Conservation (phyloP, 176 grass and related monocot species). For the Zoysia japonica region DNA sequence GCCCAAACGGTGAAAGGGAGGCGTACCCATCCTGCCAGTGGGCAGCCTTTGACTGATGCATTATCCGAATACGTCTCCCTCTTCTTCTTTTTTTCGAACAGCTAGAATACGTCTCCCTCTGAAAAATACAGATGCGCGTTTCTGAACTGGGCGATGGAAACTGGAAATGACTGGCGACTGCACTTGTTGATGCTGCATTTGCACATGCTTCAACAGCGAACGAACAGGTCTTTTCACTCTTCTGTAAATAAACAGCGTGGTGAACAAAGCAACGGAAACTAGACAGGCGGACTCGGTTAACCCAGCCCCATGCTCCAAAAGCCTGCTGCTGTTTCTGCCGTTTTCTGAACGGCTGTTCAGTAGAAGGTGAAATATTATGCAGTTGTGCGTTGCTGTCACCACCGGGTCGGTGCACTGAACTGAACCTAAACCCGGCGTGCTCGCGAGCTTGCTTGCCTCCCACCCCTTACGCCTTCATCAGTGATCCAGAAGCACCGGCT, state of each 20-base stretch:
- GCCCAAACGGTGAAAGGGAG: constrained; percentile 30
- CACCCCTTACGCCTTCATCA: constrained; percentile 25
- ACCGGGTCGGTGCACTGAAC: constrained; percentile 27
- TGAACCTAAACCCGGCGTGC: neutral
- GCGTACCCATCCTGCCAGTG: constrained; percentile 17
- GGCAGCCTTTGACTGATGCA: neutral
- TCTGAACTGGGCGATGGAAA: neutral
- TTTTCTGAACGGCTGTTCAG: neutral
- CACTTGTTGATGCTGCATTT: neutral
- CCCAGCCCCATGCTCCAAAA: neutral
- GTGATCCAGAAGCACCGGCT: neutral
- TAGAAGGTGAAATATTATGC: neutral
- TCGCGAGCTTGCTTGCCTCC: neutral
- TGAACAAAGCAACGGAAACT: neutral
- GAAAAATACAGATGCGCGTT: neutral
- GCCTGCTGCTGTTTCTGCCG: constrained; percentile 26
- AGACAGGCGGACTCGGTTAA: neutral
- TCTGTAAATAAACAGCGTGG: neutral
- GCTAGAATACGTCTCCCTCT: neutral
- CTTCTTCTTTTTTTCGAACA: no score
- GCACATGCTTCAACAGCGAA: constrained; percentile 31
- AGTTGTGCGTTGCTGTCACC: neutral
- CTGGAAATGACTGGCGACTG: neutral
- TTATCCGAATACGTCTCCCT: no score
- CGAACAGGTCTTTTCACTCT: neutral